A percentile compares a stretch with the other conserved stretches of the same genome.
These are phyloP conservation scores for Candolleomyces aberdarensis DNA, from an alignment of 768 basidiomycete genomes.

Conservation along the genomic window DNA sequence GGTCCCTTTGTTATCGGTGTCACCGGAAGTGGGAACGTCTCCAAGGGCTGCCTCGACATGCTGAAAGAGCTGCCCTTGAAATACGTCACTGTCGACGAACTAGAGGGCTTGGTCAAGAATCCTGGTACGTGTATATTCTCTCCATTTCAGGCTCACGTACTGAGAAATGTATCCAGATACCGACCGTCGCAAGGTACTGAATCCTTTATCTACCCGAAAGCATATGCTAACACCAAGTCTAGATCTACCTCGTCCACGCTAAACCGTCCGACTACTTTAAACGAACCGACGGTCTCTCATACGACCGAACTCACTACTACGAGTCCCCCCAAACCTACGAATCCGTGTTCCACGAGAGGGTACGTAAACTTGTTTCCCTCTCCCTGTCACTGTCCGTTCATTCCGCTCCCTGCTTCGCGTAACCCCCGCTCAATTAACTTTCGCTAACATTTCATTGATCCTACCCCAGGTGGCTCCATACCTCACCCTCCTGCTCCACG, in stretches of 20 bases:
- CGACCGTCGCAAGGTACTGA: constrained; percentile 52
- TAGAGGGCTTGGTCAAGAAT: constrained; percentile 52
- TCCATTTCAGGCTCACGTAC: background rate
- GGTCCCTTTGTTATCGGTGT: constrained; percentile 82
- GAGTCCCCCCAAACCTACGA: constrained; percentile 59
- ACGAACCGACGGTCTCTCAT: constrained; percentile 51
- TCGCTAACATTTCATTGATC: background rate
- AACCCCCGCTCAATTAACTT: no score
- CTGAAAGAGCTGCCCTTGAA: constrained; percentile 67
- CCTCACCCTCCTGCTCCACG: constrained; percentile 81
- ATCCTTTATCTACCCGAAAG: background rate
- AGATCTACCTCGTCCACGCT: constrained; percentile 79
- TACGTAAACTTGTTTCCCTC: constrained; percentile 21
- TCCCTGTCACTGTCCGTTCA: background rate
- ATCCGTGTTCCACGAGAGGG: constrained; percentile 69
- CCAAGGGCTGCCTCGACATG: constrained; percentile 72
- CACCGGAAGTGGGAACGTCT: constrained; percentile 88
- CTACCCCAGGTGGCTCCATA: constrained; percentile 71
- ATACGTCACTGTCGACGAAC: constrained; percentile 51
- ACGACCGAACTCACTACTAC: constrained; percentile 71
- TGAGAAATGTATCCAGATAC: constrained; percentile 35
- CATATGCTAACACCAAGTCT: constrained; percentile 1
- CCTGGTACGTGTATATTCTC: constrained; percentile 36
- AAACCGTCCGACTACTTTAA: constrained; percentile 67
- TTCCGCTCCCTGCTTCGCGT: background rate